Conservation (phyloP, 768 basidiomycete species). For the Amanita pallidorosea region DNA sequence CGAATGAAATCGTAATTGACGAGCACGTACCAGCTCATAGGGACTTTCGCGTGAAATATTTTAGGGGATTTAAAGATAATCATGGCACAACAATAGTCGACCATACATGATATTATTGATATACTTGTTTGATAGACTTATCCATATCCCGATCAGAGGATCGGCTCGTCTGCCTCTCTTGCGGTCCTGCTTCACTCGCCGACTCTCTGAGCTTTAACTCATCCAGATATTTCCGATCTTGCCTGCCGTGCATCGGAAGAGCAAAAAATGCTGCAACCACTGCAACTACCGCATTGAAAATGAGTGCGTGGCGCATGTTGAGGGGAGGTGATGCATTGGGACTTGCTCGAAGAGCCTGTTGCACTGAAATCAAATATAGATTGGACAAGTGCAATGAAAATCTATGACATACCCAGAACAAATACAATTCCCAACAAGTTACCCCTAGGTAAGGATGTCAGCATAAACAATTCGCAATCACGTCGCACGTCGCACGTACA, state of each 20-base stretch:
- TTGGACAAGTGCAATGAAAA: too few species aligned
- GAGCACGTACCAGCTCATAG: conserved; percentile 72
- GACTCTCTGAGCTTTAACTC: conserved; percentile 28
- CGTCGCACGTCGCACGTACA: conserved; percentile 35
- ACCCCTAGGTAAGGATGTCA: conserved; percentile 27
- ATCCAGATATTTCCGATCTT: conserved; percentile 53
- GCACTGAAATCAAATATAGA: conserved; percentile 26
- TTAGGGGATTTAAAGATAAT: conserved; percentile 55
- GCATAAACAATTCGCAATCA: neutral
- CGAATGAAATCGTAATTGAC: conserved; percentile 8
- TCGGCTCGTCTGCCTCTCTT: neutral
- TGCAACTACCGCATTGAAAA: conserved; percentile 52
- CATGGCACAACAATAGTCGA: neutral
- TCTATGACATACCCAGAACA: conserved; percentile 37
- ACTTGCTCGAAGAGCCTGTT: conserved; percentile 58
- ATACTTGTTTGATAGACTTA: neutral
- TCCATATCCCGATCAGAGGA: neutral
- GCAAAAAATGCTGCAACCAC: conserved; percentile 26
- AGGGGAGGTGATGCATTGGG: conserved; percentile 52
- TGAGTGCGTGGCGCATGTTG: conserved; percentile 59
- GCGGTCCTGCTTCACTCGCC: conserved; percentile 5
- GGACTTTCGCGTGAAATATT: conserved; percentile 84
- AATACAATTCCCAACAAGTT: conserved; percentile 56
- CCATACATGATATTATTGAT: neutral
- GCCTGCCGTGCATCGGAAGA: conserved; percentile 47